Base-by-base conservation (phyloP, 495 filamentous ascomycete genomes). In the Neurospora africana region DNA sequence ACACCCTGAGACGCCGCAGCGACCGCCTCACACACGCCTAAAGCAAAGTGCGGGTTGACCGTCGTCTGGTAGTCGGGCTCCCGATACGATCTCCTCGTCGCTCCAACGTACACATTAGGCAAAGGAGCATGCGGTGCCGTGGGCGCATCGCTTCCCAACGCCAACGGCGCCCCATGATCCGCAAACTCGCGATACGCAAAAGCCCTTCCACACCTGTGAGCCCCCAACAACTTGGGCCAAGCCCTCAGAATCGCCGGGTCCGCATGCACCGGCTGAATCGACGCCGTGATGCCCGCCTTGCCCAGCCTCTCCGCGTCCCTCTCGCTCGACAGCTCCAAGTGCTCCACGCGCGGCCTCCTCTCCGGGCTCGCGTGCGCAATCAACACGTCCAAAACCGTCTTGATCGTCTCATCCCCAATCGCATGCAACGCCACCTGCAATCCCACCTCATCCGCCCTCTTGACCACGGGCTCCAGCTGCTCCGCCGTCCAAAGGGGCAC, bases 351-450 rank as follows among this genome's bases (percentile, higher is more conserved):
- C 39, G 89, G 89, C 13, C 88, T 83, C 15, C 81, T 76, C n/a
- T 79, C 81, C 4, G 81, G 78, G 21, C 75, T 83, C 2, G 81
- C 83, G 69, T 84, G 79, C 68, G 80, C 76, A 44, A 84, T 84
- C 30, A 91, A 75, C 5, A 83, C 82, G 72, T 90, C 84, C 61
- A 90, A 85, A 2, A 87, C 86, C 74, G 86, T 82, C 68, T 80
- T 79, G 38, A 90, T 80, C 1, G 89, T 86, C 21, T 77, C 79
- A 70, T 91, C 89, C 43, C 89, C 89, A 70, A 91, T 91, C 15
- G 89, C 89, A 73, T 91, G 89, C 37, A 91, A 83, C 2, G 89
- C 89, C 47, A 87, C 86, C 78, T 91, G 89, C 36, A 91, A 76
- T 1, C 84, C 86, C 0, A 86, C 86, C 15, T 76, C 76, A 67